These are phyloP conservation scores for Leccinum pachyderme DNA, from an alignment of 1,284 basidiomycete genomes.

Conservation along the genomic window DNA sequence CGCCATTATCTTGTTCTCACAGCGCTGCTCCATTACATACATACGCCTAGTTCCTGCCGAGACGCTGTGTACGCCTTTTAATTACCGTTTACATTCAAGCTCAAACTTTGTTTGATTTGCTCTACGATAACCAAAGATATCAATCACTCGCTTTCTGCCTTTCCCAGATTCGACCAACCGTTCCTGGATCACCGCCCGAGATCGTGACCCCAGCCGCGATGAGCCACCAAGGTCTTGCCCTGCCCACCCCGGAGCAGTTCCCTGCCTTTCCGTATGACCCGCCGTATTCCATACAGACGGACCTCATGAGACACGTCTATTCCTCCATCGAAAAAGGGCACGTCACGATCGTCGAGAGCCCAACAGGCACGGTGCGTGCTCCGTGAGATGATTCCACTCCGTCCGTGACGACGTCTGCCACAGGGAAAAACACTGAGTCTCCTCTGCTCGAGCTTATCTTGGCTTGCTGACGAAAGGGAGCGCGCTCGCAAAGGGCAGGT, in stretches of 20 bases:
- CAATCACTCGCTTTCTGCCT: slow-evolving; percentile 7
- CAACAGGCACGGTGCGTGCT: not conserved
- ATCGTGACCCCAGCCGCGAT: not conserved
- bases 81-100: slow-evolving; percentile 19
- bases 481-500: slow-evolving; percentile 66
- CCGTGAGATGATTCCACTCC: not conserved
- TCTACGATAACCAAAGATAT: slow-evolving; percentile 7
- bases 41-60: slow-evolving; percentile 19
- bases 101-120: slow-evolving; percentile 20
- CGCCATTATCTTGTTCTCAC: slow-evolving; percentile 17
- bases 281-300: slow-evolving; percentile 86
- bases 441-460: slow-evolving; percentile 76
- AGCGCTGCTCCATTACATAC: slow-evolving; percentile 21
- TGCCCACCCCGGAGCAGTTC: slow-evolving; percentile 67
- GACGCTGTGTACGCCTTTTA: slow-evolving; percentile 24
- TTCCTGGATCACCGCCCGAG: slow-evolving; percentile 11
- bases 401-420: slow-evolving; percentile 1
- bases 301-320: slow-evolving; percentile 90
- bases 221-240: slow-evolving; percentile 20
- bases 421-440: slow-evolving; percentile 87
- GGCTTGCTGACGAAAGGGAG: slow-evolving; percentile 71
- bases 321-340: slow-evolving; percentile 71
- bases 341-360: slow-evolving; percentile 83
- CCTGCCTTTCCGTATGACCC: slow-evolving; percentile 76
- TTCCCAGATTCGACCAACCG: not conserved